Conservation (phyloP, 2,329 filamentous ascomycete species). For the Fusarium veterinarium region DNA sequence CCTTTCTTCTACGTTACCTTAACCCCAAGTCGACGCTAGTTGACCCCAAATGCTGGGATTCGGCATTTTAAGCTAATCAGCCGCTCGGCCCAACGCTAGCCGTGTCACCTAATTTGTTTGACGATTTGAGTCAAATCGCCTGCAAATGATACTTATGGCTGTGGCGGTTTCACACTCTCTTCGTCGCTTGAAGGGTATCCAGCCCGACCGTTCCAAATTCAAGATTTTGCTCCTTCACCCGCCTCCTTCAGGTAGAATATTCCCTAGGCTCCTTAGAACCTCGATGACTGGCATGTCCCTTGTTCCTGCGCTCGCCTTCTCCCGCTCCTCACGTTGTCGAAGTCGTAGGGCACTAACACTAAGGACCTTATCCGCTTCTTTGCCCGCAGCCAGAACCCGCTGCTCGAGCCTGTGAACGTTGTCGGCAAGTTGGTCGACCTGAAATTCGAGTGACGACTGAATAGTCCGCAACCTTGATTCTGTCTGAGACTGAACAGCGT, state of each 20-base stretch:
- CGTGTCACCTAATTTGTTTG: no score
- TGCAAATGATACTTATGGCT: no score
- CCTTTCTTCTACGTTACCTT: no score
- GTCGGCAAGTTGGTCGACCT: conserved; percentile 86
- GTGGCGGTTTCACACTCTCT: no score
- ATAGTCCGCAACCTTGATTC: conserved; percentile 60
- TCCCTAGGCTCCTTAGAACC: conserved; percentile 76
- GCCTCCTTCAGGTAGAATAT: conserved; percentile 70
- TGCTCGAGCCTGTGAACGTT: conserved; percentile 87
- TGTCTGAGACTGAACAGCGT: conserved; percentile 56
- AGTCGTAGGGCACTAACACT: conserved; percentile 75
- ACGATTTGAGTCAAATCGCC: no score
- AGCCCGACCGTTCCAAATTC: no score
- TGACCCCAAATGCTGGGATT: no score
- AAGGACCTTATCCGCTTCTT: conserved; percentile 81
- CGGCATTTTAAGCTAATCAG: no score
- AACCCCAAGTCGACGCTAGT: no score
- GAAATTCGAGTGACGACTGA: conserved; percentile 74
- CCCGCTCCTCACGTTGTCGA: conserved; percentile 75
- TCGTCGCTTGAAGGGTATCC: no score
- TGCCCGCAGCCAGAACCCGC: conserved; percentile 78
- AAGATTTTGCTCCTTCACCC: conserved; percentile 37
- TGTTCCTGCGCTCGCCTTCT: conserved; percentile 71
- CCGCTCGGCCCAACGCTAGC: no score
- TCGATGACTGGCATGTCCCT: conserved; percentile 77